Base-by-base conservation (phyloP, 2,329 filamentous ascomycete species). In the Fonsecaea nubica region DNA sequence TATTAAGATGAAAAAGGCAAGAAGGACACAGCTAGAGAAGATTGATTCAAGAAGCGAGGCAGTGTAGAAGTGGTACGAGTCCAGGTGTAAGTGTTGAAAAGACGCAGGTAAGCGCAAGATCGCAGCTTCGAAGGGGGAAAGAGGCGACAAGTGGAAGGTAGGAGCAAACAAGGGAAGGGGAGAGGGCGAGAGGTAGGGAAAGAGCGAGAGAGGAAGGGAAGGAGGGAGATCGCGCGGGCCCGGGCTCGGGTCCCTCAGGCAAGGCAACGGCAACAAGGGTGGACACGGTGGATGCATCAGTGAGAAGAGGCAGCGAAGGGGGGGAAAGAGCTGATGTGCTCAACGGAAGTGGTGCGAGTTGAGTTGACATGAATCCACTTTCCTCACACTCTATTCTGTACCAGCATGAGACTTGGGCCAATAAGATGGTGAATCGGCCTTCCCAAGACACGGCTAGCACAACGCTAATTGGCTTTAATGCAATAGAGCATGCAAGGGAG, bases 131-230 rank as follows among this genome's bases (percentile, higher is more conserved):
- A 18, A 21, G 25, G 25, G 53, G 54, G 54, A 52, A 58, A 33
- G n/a, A 57, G 21, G 36, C 21, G 36, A 56, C 50, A 48, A 64
- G 64, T 48, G 62, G 67, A 69, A 66, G 58, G 62, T 36, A 63
- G 63, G 65, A 67, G 68, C 64, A 66, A 66, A 59, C 66, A 63
- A 65, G 60, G 65, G 68, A 63, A 67, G 50, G 58, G 64, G 67
- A 60, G 55, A 55, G 48, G 45, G 50, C 60, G 60, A 52, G 65
- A 52, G 36, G 63, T 63, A 5, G 61, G 66, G 9, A 62, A 67
- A 9, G 71, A 72, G 30, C 67, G 68, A 40, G 73, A 73, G 58
- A 69, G 67, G 42, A 48, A 50, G 53, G 50, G 50, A 58, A 42
- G 25, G 63, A 21, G 55, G 50, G 13, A 30, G 25, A 30, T 35